Percentiles rank a stretch among this genome's conserved stretches.
Evolutionary conservation across 345 rosid species (phyloP).

Genomic region (Citrus glauca): DNA sequence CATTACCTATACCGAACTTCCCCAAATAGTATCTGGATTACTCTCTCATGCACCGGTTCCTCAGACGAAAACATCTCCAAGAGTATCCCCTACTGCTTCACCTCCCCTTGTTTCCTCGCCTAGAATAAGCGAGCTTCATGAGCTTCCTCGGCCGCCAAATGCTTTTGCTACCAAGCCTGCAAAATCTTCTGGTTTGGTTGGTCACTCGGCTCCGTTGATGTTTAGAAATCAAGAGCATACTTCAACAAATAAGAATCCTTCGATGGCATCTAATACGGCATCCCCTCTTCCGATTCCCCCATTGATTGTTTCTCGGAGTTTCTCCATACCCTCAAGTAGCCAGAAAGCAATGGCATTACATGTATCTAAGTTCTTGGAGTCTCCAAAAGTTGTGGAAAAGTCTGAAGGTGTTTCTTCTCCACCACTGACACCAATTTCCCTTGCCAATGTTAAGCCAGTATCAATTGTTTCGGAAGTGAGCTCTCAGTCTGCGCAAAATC

Average conservation of each 20-base stretch:
- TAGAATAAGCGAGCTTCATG: conserved; percentile 75
- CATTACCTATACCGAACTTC: conserved; percentile 36
- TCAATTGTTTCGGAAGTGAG: conserved; percentile 31
- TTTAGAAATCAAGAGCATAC: conserved; percentile 57
- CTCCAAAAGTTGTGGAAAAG: conserved; percentile 33
- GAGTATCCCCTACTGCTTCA: conserved; percentile 71
- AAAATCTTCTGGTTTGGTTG: conserved; percentile 47
- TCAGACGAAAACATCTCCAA: conserved; percentile 58
- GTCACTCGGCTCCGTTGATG: conserved; percentile 86
- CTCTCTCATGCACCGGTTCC: conserved; percentile 41
- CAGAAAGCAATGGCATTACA: conserved; percentile 59
- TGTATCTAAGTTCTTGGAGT: conserved; percentile 37
- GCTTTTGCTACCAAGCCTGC: conserved; percentile 42
- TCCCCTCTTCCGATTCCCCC: conserved; percentile 90
- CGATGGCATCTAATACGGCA: conserved; percentile 38
- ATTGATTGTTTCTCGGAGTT: conserved; percentile 58
- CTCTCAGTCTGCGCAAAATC: conserved; percentile 52
- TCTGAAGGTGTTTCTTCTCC: conserved; percentile 58
- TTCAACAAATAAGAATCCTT: conserved; percentile 32
- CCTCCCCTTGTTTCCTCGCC: conserved; percentile 86
- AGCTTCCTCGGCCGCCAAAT: conserved; percentile 93
- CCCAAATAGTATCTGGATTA: conserved; percentile 43
- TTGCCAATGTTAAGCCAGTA: conserved; percentile 36
- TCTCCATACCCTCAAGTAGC: conserved; percentile 80
- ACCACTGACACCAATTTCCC: conserved; percentile 72